Evolutionary conservation across 2,329 filamentous ascomycete genomes (phyloP).

Genomic region (Esteya vermicola): DNA sequence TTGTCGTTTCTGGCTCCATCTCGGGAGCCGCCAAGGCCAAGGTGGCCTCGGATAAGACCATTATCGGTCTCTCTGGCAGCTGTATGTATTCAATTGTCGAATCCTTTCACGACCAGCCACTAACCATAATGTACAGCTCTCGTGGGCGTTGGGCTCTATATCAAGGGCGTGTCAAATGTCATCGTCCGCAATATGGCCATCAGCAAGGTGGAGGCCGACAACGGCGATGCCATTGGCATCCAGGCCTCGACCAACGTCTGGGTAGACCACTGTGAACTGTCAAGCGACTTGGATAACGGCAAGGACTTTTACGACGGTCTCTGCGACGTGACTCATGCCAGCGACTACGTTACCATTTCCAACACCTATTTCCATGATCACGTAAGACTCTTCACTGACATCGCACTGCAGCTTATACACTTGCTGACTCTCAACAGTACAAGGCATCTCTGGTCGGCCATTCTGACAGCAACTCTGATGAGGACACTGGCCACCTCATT

Average conservation of each 20-base stretch:
- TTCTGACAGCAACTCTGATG: constrained; percentile 39
- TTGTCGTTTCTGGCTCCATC: constrained; percentile 31
- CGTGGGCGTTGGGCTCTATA: constrained; percentile 33
- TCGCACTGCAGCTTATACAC: too few relatives aligned
- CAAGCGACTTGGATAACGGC: constrained; percentile 40
- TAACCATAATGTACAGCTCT: constrained; percentile 10
- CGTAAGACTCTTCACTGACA: too few relatives aligned
- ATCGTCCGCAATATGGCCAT: constrained; percentile 50
- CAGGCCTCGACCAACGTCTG: constrained; percentile 44
- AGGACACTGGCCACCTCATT: constrained; percentile 47
- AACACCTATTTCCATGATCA: constrained; percentile 33
- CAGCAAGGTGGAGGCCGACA: constrained; percentile 36
- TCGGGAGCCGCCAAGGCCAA: constrained; percentile 25
- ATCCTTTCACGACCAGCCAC: background rate
- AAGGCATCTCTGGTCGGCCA: constrained; percentile 48
- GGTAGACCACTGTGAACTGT: constrained; percentile 55
- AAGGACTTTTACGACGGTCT: constrained; percentile 62
- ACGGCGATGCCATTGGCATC: constrained; percentile 46
- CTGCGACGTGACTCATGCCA: constrained; percentile 46
- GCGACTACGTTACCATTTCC: constrained; percentile 43
- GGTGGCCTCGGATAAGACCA: constrained; percentile 34
- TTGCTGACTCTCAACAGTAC: constrained; percentile 7
- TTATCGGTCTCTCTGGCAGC: constrained; percentile 27
- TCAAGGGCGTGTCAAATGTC: constrained; percentile 37
- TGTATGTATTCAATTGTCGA: constrained; percentile 4